Evolutionary conservation across 805 yeast species (phyloP).

Genomic region (Saturnispora mendoncae): DNA sequence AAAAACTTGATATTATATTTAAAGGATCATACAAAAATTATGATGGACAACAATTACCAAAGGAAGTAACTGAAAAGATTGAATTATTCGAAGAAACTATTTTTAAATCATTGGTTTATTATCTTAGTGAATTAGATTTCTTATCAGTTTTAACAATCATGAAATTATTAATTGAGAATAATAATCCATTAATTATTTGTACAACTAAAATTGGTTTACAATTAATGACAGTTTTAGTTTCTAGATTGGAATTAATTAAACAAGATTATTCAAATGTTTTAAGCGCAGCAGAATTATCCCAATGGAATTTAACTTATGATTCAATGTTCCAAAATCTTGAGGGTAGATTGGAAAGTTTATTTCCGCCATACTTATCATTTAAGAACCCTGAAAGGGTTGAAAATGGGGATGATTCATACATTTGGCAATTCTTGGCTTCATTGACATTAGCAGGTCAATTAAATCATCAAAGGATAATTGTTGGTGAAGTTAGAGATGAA

Average conservation of each 20-base stretch:
- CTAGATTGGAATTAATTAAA: slow-evolving; percentile 84
- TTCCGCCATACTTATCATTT: slow-evolving; percentile 56
- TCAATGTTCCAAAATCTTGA: slow-evolving; percentile 71
- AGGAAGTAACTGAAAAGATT: slow-evolving; percentile 46
- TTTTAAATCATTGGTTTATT: slow-evolving; percentile 74
- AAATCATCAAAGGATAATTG: slow-evolving; percentile 86
- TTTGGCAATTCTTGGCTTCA: slow-evolving; percentile 96
- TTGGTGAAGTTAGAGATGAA: slow-evolving; percentile 88
- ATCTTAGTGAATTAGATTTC: slow-evolving; percentile 73
- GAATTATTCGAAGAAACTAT: slow-evolving; percentile 75
- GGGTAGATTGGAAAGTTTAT: slow-evolving; percentile 64
- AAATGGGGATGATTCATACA: slow-evolving; percentile 64
- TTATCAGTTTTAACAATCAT: slow-evolving; percentile 71
- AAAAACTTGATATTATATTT: slow-evolving; percentile 66
- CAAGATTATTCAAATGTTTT: slow-evolving; percentile 55
- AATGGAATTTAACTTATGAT: slow-evolving; percentile 78
- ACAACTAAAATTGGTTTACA: slow-evolving; percentile 77
- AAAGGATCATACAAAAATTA: slow-evolving; percentile 73
- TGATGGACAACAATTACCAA: slow-evolving; percentile 38
- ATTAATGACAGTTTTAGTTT: slow-evolving; percentile 77
- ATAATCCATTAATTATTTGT: slow-evolving; percentile 59
- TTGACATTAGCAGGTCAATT: slow-evolving; percentile 84
- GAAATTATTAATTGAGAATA: slow-evolving; percentile 59
- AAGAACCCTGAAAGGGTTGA: slow-evolving; percentile 21
- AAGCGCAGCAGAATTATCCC: slow-evolving; percentile 47